Conservation (phyloP, 495 filamentous ascomycete species). For the Xylaria telfairii region DNA sequence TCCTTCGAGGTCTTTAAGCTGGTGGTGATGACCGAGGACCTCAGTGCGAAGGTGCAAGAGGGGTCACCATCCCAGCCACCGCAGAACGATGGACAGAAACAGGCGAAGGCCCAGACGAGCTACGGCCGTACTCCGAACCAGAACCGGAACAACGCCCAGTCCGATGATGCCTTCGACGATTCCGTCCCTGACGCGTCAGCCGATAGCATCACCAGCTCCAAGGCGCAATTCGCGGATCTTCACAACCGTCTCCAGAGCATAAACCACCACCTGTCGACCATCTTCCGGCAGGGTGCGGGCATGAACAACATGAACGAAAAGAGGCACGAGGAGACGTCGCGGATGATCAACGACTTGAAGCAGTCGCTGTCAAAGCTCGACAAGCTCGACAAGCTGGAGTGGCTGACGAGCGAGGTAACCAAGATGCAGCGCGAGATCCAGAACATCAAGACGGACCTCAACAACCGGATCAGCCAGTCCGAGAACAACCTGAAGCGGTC, state of each 20-base stretch:
- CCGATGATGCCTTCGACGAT: constrained; percentile 50
- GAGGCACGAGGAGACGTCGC: constrained; percentile 62
- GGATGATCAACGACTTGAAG: constrained; percentile 48
- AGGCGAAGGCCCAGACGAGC: constrained; percentile 38
- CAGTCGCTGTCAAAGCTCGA: constrained; percentile 47
- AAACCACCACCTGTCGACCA: constrained; percentile 71
- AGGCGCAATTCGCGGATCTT: constrained; percentile 79
- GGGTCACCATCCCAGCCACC: constrained; percentile 46
- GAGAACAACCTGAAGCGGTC: constrained; percentile 74
- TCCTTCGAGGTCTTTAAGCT: constrained; percentile 94
- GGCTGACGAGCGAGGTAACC: constrained; percentile 58
- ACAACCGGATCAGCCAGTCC: constrained; percentile 66
- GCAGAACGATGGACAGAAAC: constrained; percentile 31
- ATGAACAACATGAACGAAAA: constrained; percentile 58
- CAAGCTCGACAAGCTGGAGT: constrained; percentile 47
- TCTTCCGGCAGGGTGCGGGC: constrained; percentile 68
- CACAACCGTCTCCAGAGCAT: constrained; percentile 79
- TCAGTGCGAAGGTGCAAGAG: constrained; percentile 35
- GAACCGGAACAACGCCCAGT: constrained; percentile 23
- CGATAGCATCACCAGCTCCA: constrained; percentile 55
- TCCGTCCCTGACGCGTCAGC: constrained; percentile 53
- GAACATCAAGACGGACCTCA: constrained; percentile 52
- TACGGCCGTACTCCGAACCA: constrained; percentile 34
- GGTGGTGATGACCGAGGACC: constrained; percentile 63
- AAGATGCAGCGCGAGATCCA: constrained; percentile 72